Evolutionary conservation across 257 asterid genomes (phyloP).

Genomic region (Nicotiana paniculata): DNA sequence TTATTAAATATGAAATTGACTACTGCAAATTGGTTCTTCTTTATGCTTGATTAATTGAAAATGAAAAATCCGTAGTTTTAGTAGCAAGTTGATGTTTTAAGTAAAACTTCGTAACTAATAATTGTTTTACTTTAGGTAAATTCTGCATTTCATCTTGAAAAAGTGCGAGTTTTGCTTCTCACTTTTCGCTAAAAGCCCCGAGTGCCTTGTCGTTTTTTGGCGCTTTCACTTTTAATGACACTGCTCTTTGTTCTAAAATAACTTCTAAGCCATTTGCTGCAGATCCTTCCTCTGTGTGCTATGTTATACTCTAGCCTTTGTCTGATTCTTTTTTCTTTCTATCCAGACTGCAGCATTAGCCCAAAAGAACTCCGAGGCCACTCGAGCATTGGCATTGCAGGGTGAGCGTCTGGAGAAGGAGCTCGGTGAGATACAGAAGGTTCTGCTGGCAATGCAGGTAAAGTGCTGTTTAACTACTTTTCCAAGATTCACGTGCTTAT

Average conservation of each 20-base stretch:
- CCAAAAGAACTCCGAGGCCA: constrained; percentile 77
- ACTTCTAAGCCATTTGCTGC: not conserved
- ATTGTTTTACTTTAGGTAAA: not conserved
- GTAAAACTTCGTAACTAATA: not conserved
- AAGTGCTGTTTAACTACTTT: not conserved
- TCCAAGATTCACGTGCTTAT: not conserved
- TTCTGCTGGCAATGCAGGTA: constrained; percentile 96
- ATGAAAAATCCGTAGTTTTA: not conserved
- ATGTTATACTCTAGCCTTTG: not conserved
- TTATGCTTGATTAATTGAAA: not conserved
- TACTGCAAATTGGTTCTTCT: not conserved
- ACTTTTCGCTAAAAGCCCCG: not conserved
- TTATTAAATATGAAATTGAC: too few relatives aligned
- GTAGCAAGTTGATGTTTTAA: not conserved
- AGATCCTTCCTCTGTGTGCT: not conserved
- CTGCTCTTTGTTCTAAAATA: not conserved
- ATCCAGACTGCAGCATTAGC: constrained; percentile 67
- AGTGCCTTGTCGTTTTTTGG: not conserved
- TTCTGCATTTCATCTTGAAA: not conserved
- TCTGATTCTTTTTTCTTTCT: not conserved
- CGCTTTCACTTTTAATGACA: not conserved
- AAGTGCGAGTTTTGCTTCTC: not conserved
- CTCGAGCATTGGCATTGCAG: constrained; percentile 70
- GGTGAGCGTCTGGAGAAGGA: constrained; percentile 70
- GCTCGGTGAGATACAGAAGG: constrained; percentile 74